Percentiles rank a stretch among this genome's conserved stretches.
phyloP scores from a whole-genome alignment of 192 early-diverging fungal species.

The Umbelopsis ramanniana region DNA sequence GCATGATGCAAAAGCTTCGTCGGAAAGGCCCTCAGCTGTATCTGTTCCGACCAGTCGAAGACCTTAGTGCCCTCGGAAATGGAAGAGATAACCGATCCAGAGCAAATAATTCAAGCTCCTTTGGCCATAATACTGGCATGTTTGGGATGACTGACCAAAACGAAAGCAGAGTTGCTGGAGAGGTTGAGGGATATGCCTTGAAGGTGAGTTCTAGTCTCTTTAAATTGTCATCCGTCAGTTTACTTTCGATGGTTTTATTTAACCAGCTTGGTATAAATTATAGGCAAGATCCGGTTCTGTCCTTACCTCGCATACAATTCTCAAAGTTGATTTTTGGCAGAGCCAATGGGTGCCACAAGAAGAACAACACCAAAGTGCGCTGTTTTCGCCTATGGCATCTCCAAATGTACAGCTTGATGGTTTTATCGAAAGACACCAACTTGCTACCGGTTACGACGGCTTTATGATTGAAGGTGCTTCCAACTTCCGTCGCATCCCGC shows the following conservation, averaged over 20 bases:
- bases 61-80: conserved; percentile 42
- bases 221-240: too few relatives aligned
- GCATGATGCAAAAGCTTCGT: conserved; percentile 57
- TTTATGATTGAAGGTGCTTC: conserved; percentile 54
- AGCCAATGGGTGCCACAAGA: conserved; percentile 20
- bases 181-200: conserved; percentile 59
- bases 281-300: conserved; percentile 59
- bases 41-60: conserved; percentile 63
- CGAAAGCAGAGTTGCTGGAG: conserved; percentile 39
- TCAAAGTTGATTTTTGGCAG: conserved; percentile 66
- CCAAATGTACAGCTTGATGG: conserved; percentile 8
- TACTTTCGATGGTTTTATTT: too few relatives aligned
- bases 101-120: conserved; percentile 1
- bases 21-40: conserved; percentile 45
- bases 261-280: neutral
- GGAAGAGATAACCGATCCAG: conserved; percentile 6
- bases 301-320: conserved; percentile 58
- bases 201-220: too few relatives aligned
- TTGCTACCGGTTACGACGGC: neutral
- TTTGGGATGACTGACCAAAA: conserved; percentile 35
- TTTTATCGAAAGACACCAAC: neutral
- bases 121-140: conserved; percentile 33
- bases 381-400: neutral
- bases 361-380: conserved; percentile 3
- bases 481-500: conserved; percentile 55